phyloP scores from a whole-genome alignment of 306 rosid genomes.

The Hippophae rhamnoides region DNA sequence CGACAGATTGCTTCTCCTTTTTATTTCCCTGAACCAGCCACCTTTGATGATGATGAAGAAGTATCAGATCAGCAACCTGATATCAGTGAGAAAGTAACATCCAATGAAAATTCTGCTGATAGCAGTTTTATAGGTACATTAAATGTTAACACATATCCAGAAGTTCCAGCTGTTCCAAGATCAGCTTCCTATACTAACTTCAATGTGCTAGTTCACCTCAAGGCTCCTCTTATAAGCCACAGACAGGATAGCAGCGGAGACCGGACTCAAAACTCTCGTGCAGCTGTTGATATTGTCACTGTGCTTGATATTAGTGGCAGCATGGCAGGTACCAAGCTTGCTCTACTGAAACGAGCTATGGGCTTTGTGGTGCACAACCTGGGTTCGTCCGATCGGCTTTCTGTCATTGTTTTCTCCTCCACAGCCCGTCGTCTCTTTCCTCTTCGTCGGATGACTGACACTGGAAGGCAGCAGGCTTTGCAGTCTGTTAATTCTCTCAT shows the following conservation, averaged over 20 bases:
- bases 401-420: conserved; percentile 75
- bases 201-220: conserved; percentile 60
- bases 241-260: conserved; percentile 20
- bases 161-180: conserved; percentile 67
- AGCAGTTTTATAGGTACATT: conserved; percentile 22
- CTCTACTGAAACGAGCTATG: conserved; percentile 82
- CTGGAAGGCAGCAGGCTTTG: conserved; percentile 68
- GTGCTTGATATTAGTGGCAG: conserved; percentile 95
- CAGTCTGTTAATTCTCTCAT: conserved; percentile 59
- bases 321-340: conserved; percentile 94
- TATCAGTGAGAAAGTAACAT: conserved; percentile 8
- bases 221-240: conserved; percentile 57
- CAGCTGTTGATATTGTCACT: conserved; percentile 80
- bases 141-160: conserved; percentile 65
- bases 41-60: conserved; percentile 73
- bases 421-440: conserved; percentile 78
- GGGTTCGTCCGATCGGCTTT: conserved; percentile 76
- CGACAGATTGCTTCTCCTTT: conserved; percentile 31
- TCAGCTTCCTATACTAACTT: conserved; percentile 47
- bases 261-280: conserved; percentile 38
- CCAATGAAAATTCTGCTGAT: conserved; percentile 22
- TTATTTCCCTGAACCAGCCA: conserved; percentile 47
- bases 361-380: conserved; percentile 85
- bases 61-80: conserved; percentile 37
- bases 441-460: conserved; percentile 67